Conservation (phyloP, 805 yeast species). For the Maudiozyma barnettii region DNA sequence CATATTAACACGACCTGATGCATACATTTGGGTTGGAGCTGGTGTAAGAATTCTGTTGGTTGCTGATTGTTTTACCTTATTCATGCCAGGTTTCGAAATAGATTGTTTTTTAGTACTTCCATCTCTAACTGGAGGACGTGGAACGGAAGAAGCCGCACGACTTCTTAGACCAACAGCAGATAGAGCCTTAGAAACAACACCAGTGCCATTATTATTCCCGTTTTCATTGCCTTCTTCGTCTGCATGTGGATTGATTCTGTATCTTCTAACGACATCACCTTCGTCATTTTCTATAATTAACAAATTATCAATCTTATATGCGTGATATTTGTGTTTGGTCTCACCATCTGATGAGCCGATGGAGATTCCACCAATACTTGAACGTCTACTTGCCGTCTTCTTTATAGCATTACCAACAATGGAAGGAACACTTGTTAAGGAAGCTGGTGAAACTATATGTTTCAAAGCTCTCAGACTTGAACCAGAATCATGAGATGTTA, state of each 20-base stretch:
- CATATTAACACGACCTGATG: neutral
- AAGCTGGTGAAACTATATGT: slow-evolving; percentile 16
- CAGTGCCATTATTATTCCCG: slow-evolving; percentile 18
- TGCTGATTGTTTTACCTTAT: neutral
- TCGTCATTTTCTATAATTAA: slow-evolving; percentile 82
- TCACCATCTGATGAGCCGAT: neutral
- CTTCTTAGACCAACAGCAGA: slow-evolving; percentile 45
- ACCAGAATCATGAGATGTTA: slow-evolving; percentile 18
- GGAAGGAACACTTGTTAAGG: slow-evolving; percentile 14
- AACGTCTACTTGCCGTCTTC: slow-evolving; percentile 1
- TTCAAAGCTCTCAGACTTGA: slow-evolving; percentile 26
- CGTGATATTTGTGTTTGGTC: slow-evolving; percentile 35
- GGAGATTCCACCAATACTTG: neutral
- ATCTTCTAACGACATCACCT: slow-evolving; percentile 83
- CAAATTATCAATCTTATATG: slow-evolving; percentile 70
- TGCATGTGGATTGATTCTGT: slow-evolving; percentile 54
- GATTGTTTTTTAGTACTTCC: neutral
- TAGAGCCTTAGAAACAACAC: slow-evolving; percentile 40
- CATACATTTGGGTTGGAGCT: slow-evolving; percentile 4
- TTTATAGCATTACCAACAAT: slow-evolving; percentile 8
- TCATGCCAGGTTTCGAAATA: neutral
- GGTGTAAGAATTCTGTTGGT: slow-evolving; percentile 7
- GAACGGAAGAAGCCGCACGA: slow-evolving; percentile 1
- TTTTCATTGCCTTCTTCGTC: slow-evolving; percentile 1
- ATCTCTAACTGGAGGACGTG: neutral